Evolutionary conservation across 2,329 filamentous ascomycete genomes (phyloP).

Genomic region (Apiospora saccharicola): DNA sequence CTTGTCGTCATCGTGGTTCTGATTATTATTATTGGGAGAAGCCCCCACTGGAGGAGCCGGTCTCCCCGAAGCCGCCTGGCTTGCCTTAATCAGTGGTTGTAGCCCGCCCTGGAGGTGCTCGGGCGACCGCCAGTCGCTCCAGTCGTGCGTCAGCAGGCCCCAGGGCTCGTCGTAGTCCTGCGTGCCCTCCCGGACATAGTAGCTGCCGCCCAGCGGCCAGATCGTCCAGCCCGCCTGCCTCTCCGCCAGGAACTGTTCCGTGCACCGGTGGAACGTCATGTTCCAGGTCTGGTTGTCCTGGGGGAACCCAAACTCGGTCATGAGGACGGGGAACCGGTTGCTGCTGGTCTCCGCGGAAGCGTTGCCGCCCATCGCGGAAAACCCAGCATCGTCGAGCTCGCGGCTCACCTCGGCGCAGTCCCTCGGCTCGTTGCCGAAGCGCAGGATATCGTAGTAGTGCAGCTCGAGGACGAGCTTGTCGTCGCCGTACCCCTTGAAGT

Average conservation of each 20-base stretch:
- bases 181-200: slow-evolving; percentile 60
- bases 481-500: slow-evolving; percentile 54
- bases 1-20: not conserved
- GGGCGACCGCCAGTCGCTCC: slow-evolving; percentile 56
- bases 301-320: slow-evolving; percentile 62
- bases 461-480: slow-evolving; percentile 66
- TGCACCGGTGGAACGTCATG: slow-evolving; percentile 58
- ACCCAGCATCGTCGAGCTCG: slow-evolving; percentile 57
- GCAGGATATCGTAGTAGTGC: slow-evolving; percentile 63
- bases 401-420: slow-evolving; percentile 54
- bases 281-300: slow-evolving; percentile 55
- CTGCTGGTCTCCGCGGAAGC: slow-evolving; percentile 34
- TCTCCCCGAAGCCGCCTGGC: slow-evolving; percentile 31
- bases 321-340: slow-evolving; percentile 54
- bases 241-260: slow-evolving; percentile 55
- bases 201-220: slow-evolving; percentile 65
- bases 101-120: slow-evolving; percentile 49
- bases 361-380: slow-evolving; percentile 51
- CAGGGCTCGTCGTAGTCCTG: slow-evolving; percentile 64
- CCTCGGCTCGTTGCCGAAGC: slow-evolving; percentile 35
- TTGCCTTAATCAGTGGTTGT: slow-evolving; percentile 45
- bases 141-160: slow-evolving; percentile 62
- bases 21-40: not conserved
- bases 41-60: not conserved
- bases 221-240: slow-evolving; percentile 62